phyloP scores from a whole-genome alignment of 768 basidiomycete genomes.

The Candolleomyces eurysporus region DNA sequence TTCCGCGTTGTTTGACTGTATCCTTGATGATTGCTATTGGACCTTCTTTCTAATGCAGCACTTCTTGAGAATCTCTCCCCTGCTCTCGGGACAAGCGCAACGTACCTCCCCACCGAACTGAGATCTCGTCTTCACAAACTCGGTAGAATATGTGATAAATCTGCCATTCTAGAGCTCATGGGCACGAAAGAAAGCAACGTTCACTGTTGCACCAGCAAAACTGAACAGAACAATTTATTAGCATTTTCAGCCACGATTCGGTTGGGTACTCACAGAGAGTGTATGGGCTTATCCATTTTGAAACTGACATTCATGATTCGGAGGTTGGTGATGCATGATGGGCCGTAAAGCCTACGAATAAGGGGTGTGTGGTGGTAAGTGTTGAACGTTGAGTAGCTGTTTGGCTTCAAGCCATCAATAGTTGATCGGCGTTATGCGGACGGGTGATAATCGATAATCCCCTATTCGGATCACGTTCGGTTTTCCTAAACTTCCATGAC shows the following conservation, averaged over 20 bases:
- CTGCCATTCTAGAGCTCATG: slow-evolving; percentile 46
- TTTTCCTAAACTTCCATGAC: too few species aligned
- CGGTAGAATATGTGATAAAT: slow-evolving; percentile 84
- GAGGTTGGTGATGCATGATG: not conserved
- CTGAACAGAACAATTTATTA: slow-evolving; percentile 20
- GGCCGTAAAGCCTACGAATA: too few species aligned
- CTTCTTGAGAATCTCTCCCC: not conserved
- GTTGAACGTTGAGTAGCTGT: too few species aligned
- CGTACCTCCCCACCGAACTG: slow-evolving; percentile 83
- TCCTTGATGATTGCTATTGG: slow-evolving; percentile 72
- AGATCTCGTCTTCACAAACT: slow-evolving; percentile 91
- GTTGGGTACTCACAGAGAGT: slow-evolving; percentile 57
- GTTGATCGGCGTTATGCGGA: too few species aligned
- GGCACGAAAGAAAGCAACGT: slow-evolving; percentile 19
- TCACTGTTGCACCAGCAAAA: slow-evolving; percentile 79
- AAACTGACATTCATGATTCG: slow-evolving; percentile 41
- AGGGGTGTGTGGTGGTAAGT: too few species aligned
- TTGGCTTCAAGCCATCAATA: too few species aligned
- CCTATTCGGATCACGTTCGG: too few species aligned
- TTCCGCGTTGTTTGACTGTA: slow-evolving; percentile 73
- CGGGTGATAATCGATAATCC: not conserved
- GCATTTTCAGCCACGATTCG: not conserved
- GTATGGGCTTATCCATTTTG: slow-evolving; percentile 78
- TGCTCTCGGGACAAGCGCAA: not conserved
- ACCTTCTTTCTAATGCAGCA: slow-evolving; percentile 45